Evolutionary conservation across 176 grass and related monocot species (phyloP), one percentile per base, ranked within the genome.

Genomic region (Aegilops longissima): DNA sequence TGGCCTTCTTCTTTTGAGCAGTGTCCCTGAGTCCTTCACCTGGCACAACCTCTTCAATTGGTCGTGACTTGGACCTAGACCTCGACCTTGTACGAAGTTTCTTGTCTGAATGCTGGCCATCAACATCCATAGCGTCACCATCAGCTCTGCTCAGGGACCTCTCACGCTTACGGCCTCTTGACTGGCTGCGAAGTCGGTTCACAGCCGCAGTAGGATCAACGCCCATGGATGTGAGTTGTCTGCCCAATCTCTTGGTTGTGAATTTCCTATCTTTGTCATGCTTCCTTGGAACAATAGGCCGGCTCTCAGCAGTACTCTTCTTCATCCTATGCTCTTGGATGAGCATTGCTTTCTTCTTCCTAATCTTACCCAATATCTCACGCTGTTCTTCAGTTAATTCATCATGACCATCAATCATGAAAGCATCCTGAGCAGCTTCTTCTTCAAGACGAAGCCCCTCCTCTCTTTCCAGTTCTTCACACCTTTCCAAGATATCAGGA

Each of bases 251-350:
- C 20, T 62, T 33, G 49, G 83, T 70, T 39, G 88, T 90, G 71
- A 82, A 90, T 82, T 82, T 86, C 51, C 88, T 82, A 17, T 90
- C 88, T 62, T 90, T 90, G n/a, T 90, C 88, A 24, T 86, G 81
- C 88, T 90, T 90, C 52, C 88, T 95, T 4, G 93, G 93, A 30
- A 93, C 93, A 91, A 91, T 88, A 13, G 91, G 93, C 29, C 94
- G 94, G 49, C 94, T 95, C 51, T 91, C 94, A 3, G 94, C 94
- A 52, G 94, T 95, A 44, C 94, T 93, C 86, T 95, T 95, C 82
- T 95, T 95, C 71, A 95, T 93, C 72, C 94, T 93, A 68, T 95
- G 94, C 14, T 93, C 89, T 80, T 91, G 91, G 78, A 93, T 93
- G 29, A 95, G 89, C 74, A 89, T n/a, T 3, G 66, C 77, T 62